A percentile compares a stretch with the other conserved stretches of the same genome.
These are phyloP conservation scores for Hanseniaspora lindneri DNA, from an alignment of 805 yeast genomes.

Conservation along the genomic window DNA sequence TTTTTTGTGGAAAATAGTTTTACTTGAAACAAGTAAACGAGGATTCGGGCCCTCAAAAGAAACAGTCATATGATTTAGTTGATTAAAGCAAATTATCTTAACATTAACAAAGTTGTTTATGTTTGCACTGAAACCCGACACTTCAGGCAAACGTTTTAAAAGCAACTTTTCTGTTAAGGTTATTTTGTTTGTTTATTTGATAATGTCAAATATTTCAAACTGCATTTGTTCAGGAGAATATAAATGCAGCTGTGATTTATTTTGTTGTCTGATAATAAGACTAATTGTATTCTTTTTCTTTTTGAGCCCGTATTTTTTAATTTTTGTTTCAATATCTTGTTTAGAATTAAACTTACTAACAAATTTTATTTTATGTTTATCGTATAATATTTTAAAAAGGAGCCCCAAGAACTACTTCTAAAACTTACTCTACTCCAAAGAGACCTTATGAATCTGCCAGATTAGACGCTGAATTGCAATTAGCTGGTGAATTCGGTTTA, in stretches of 20 bases:
- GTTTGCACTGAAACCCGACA: constrained; percentile 75
- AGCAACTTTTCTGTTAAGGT: background rate
- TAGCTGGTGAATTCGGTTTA: constrained; percentile 99
- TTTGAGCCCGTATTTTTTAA: background rate
- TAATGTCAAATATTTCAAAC: background rate
- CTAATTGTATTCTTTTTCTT: background rate
- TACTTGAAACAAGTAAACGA: constrained; percentile 2
- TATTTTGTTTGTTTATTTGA: background rate
- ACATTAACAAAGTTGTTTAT: constrained; percentile 18
- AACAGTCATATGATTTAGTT: background rate
- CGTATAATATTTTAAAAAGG: constrained; percentile 34
- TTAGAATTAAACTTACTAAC: constrained; percentile 10
- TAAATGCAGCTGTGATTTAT: background rate
- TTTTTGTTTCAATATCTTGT: background rate
- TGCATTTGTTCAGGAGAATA: constrained; percentile 3
- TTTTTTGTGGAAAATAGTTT: too few relatives aligned
- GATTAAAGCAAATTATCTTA: too few relatives aligned
- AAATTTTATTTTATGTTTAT: constrained; percentile 19
- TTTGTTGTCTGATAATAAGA: background rate
- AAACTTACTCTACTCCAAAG: constrained; percentile 99
- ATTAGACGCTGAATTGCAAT: constrained; percentile 97
- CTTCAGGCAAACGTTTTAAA: constrained; percentile 40
- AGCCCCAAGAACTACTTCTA: constrained; percentile 98
- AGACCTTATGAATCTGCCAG: constrained; percentile 99
- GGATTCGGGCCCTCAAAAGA: constrained; percentile 65